These are phyloP conservation scores for Colletotrichum lini DNA, from an alignment of 2,329 filamentous ascomycete species.

Conservation along the genomic window DNA sequence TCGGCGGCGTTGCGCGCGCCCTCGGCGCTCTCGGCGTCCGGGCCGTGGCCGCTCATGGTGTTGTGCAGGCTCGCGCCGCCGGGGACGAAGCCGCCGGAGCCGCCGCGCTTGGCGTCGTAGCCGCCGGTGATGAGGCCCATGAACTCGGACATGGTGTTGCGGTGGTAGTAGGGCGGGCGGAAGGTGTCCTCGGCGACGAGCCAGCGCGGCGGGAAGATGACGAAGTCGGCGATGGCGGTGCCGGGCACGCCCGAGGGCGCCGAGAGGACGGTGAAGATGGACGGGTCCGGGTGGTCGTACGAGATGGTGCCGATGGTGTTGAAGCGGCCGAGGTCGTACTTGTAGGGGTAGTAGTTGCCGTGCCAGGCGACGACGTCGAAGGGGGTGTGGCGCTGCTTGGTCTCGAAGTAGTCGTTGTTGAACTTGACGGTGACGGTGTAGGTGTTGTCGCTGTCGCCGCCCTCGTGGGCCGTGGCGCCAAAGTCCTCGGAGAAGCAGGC, in stretches of 20 bases:
- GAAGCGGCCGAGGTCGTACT: slow-evolving; percentile 85
- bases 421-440: slow-evolving; percentile 75
- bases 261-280: slow-evolving; percentile 81
- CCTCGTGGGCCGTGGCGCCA: slow-evolving; percentile 56
- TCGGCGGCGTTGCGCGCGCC: slow-evolving; percentile 69
- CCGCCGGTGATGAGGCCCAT: slow-evolving; percentile 72
- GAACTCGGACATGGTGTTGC: slow-evolving; percentile 77
- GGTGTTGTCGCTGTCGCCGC: slow-evolving; percentile 46
- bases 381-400: slow-evolving; percentile 77
- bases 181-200: slow-evolving; percentile 79
- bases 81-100: slow-evolving; percentile 68
- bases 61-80: slow-evolving; percentile 77
- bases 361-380: slow-evolving; percentile 88
- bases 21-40: slow-evolving; percentile 70
- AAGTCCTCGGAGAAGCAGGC: slow-evolving; percentile 76
- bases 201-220: slow-evolving; percentile 81
- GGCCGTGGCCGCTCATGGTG: slow-evolving; percentile 78
- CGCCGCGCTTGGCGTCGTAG: slow-evolving; percentile 74
- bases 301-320: slow-evolving; percentile 81
- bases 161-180: slow-evolving; percentile 80
- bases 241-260: slow-evolving; percentile 72
- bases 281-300: slow-evolving; percentile 84
- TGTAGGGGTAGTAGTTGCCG: slow-evolving; percentile 84
- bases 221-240: slow-evolving; percentile 78
- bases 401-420: slow-evolving; percentile 76